Evolutionary conservation across 2,329 filamentous ascomycete genomes (phyloP).

Genomic region (Pyrenophora seminiperda): DNA sequence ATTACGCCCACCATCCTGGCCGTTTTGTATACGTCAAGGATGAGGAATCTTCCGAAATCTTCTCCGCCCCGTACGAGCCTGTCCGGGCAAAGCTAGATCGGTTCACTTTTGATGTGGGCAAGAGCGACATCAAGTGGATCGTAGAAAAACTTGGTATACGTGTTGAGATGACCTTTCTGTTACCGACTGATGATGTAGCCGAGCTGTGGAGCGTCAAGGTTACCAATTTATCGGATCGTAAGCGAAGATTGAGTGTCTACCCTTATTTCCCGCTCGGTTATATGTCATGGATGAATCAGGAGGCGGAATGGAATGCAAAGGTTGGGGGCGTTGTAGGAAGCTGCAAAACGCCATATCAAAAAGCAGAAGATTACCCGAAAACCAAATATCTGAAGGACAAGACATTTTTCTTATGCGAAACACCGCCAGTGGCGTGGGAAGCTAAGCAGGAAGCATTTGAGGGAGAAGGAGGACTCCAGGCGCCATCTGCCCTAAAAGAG

Average conservation of each 20-base stretch:
- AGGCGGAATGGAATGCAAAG: conserved; percentile 57
- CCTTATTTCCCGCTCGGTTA: conserved; percentile 65
- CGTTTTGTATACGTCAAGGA: conserved; percentile 66
- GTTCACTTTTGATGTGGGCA: conserved; percentile 61
- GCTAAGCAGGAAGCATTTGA: conserved; percentile 59
- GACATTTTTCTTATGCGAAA: conserved; percentile 63
- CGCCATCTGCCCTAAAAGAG: conserved; percentile 53
- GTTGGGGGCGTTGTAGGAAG: conserved; percentile 58
- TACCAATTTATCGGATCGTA: conserved; percentile 55
- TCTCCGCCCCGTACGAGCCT: conserved; percentile 63
- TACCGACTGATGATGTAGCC: conserved; percentile 61
- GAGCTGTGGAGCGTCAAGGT: conserved; percentile 63
- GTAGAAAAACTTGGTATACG: conserved; percentile 58
- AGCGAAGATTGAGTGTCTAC: conserved; percentile 58
- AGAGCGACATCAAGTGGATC: conserved; percentile 61
- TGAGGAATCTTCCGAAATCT: conserved; percentile 57
- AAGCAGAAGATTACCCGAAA: conserved; percentile 62
- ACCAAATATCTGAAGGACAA: conserved; percentile 63
- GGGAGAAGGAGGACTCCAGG: conserved; percentile 61
- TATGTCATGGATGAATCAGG: conserved; percentile 68
- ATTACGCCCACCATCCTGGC: conserved; percentile 64
- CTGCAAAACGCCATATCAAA: conserved; percentile 63
- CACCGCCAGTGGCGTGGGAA: conserved; percentile 58
- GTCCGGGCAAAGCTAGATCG: conserved; percentile 56
- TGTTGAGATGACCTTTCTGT: conserved; percentile 58